phyloP scores from a whole-genome alignment of 257 asterid genomes.

The Jasminum sambac region DNA sequence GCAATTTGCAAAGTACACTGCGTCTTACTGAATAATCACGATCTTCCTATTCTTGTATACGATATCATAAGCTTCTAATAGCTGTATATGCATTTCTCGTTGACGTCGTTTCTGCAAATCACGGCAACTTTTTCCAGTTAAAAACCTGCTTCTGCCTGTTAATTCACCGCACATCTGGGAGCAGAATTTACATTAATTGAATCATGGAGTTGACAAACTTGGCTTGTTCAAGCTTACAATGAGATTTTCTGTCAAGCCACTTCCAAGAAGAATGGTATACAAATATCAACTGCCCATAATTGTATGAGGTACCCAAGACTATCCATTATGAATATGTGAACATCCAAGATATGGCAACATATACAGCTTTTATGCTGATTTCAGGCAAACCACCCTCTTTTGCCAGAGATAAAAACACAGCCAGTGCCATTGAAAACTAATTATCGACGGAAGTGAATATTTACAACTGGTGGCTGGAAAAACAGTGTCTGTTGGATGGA shows the following conservation, averaged over 20 bases:
- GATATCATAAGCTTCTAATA: not conserved
- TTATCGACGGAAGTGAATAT: conserved; percentile 88
- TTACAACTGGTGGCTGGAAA: conserved; percentile 90
- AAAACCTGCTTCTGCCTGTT: not conserved
- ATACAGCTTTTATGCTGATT: conserved; percentile 3
- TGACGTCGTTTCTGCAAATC: not conserved
- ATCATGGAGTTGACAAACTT: not conserved
- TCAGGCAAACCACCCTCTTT: conserved; percentile 19
- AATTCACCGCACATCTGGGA: not conserved
- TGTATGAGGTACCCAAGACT: conserved; percentile 7
- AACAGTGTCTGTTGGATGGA: conserved; percentile 84
- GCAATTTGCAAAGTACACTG: not conserved
- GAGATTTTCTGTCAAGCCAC: not conserved
- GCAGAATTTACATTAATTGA: not conserved
- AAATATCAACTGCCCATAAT: conserved; percentile 14
- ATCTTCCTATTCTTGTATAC: not conserved
- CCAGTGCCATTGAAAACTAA: conserved; percentile 5
- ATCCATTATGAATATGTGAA: not conserved
- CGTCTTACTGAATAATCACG: not conserved
- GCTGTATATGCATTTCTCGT: not conserved
- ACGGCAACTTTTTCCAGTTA: not conserved
- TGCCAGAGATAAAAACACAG: conserved; percentile 16
- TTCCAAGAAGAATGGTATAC: not conserved
- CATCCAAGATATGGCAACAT: conserved; percentile 7
- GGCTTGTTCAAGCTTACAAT: not conserved